Evolutionary conservation across 768 basidiomycete species (phyloP), one percentile per base, ranked within the genome.

Genomic region (Kwoniella mangroviensis): DNA sequence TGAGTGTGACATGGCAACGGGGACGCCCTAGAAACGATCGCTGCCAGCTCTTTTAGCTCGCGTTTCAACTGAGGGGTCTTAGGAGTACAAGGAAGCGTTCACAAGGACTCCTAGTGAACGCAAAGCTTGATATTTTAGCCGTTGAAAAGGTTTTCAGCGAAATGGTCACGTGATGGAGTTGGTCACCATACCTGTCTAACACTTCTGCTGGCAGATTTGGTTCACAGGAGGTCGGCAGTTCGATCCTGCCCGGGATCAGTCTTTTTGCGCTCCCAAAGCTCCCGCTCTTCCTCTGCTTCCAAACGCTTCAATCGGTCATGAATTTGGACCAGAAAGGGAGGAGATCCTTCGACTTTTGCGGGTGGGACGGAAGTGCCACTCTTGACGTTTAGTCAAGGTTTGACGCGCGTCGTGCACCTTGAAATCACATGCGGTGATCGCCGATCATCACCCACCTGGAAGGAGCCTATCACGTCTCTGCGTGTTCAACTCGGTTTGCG

Each of bases 151-250:
- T 49, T 49, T 49, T 17, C 45, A 49, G 3, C 6, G 45, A 54
- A 54, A 21, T 54, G 53, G 53, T 54, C 53, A 54, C 53, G 53
- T 54, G 53, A 54, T 54, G 53, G 53, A 54, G 53, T 54, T 54
- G 53, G 53, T 54, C 53, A 54, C 53, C 53, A 54, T 54, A 54
- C 53, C 53, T 54, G 53, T 54, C 53, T 54, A 54, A 54, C 53
- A 54, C 15, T 24, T 54, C 24, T 12, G n/a, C 53, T 21, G 0
- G n/a, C 53, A n/a, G 15, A 22, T 54, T 54, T 12, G 15, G 21
- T 54, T 6, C 53, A 54, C 53, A 54, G 53, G 53, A 54, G 53
- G 53, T 54, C 53, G 53, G 53, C 53, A 54, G 53, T 54, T 54
- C 53, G 53, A 54, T 54, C 53, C 53, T 54, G 53, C 53, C 53